A percentile compares a stretch with the other conserved stretches of the same genome.
Conservation (phyloP, 192 early-diverging fungal genomes). For the Coemansia guatemalensis region DNA sequence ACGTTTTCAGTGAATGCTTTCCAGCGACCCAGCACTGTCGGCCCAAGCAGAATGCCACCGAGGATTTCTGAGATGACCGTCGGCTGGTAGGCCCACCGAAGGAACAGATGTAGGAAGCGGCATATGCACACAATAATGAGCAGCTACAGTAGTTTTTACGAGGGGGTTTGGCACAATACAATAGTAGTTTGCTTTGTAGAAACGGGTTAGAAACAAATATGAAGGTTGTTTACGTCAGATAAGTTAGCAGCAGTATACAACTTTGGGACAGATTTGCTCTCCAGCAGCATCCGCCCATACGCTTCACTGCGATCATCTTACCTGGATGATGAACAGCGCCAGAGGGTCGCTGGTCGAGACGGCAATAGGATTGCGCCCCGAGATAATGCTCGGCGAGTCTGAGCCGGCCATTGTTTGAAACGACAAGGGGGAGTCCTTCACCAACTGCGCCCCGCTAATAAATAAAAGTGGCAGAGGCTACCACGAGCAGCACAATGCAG, state of each 20-base stretch:
- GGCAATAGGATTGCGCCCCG: constrained; percentile 63
- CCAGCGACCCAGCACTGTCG: constrained; percentile 77
- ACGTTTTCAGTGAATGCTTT: constrained; percentile 65
- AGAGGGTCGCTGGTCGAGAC: constrained; percentile 59
- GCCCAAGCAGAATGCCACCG: constrained; percentile 87
- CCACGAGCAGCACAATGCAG: not conserved
- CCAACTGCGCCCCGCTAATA: not conserved
- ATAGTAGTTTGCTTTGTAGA: no score
- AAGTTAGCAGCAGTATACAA: not conserved
- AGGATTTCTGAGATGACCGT: constrained; percentile 90
- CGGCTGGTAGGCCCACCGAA: constrained; percentile 74
- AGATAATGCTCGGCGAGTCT: constrained; percentile 53
- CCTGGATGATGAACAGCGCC: constrained; percentile 73
- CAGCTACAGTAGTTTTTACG: constrained; percentile 8
- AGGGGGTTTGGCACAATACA: no score
- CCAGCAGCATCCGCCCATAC: no score
- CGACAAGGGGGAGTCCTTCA: no score
- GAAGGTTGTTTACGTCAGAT: not conserved
- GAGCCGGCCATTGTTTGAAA: constrained; percentile 25
- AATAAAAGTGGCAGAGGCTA: not conserved
- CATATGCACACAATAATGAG: constrained; percentile 72
- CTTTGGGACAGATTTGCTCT: not conserved
- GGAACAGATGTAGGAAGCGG: constrained; percentile 62
- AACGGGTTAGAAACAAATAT: not conserved
- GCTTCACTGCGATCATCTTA: not conserved